These are phyloP conservation scores for Theileria annulata DNA, from an alignment of 169 alveolate genomes.

Conservation along the genomic window DNA sequence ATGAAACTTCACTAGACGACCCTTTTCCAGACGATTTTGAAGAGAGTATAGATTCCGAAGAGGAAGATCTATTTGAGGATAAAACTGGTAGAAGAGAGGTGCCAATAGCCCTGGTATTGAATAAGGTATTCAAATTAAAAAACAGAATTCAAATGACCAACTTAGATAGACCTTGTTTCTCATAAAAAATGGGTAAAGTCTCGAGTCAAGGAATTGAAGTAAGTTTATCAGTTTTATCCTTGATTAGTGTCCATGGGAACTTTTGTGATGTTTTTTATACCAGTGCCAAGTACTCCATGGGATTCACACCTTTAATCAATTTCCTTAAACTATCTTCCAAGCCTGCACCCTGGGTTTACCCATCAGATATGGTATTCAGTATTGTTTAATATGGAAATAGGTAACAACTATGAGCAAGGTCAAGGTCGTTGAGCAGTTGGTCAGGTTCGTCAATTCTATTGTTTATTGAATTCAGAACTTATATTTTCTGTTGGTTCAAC, in stretches of 20 bases:
- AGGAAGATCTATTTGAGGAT: neutral
- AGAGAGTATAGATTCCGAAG: neutral
- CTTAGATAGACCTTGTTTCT: constrained; percentile 63
- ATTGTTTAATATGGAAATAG: neutral
- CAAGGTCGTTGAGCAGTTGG: constrained; percentile 77
- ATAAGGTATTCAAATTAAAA: constrained; percentile 44
- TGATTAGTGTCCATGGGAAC: constrained; percentile 77
- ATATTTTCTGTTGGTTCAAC: constrained; percentile 81
- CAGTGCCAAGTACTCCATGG: constrained; percentile 80
- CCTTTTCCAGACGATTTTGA: neutral
- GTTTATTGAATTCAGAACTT: constrained; percentile 57
- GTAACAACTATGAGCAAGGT: constrained; percentile 75
- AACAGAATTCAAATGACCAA: neutral
- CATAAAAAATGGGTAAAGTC: constrained; percentile 77
- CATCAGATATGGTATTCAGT: constrained; percentile 69
- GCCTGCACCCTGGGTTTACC: constrained; percentile 81
- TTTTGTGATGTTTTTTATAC: constrained; percentile 76
- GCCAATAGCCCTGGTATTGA: constrained; percentile 76
- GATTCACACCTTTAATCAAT: constrained; percentile 69
- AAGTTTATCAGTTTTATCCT: neutral
- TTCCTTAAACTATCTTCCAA: constrained; percentile 66
- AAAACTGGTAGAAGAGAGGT: neutral
- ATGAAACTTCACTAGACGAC: neutral
- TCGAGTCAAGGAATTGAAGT: constrained; percentile 63
- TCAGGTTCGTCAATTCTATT: constrained; percentile 2